Evolutionary conservation across 164 flowering plant species (phyloP), one percentile per base, ranked within the genome.

Genomic region (Brasenia schreberi): DNA sequence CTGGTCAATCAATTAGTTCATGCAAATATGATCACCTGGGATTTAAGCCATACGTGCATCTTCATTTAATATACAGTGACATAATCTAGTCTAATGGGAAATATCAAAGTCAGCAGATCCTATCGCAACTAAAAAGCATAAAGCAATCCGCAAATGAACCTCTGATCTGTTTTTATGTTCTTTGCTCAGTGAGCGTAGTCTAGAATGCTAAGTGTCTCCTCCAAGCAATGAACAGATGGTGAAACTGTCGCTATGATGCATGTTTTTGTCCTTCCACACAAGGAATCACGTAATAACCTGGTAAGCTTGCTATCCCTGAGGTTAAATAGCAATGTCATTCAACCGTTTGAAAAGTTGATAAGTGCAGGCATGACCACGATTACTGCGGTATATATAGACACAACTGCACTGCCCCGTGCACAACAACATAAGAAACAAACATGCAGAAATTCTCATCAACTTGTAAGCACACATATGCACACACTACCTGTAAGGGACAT

Each of bases 231-330:
- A 7, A 90, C 96, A 66, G 98, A 93, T 4, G 99, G 98, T 59
- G 99, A 95, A 18, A 95, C 98, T 18, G 99, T 95, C 7, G 99
- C 98, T 66, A 95, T 95, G 43, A 95, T 95, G 80, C 99, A 95
- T 7, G 98, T 95, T 74, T 92, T 95, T 10, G 99, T 92, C 79
- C 95, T 84, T 68, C 99, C 99, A 19, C 99, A 98, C 72, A 95
- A 77, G 43, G 99, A 95, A 77, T 95, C 99, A 67, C 99, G 92
- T 18, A 95, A 85, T 64, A 95, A 72, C 62, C 98, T 76, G 39
- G 99, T 95, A 23, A 95, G 88, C 73, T 95, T 95, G 83, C 99
- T 90, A 74, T 95, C 98, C 82, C 99, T 95, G 80, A 10, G 53
- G 7, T 45, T 45, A 7, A 45, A 45, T 45, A 45, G 7, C 12